Base-by-base conservation (phyloP, 2,329 filamentous ascomycete genomes). In the Capronia americana region DNA sequence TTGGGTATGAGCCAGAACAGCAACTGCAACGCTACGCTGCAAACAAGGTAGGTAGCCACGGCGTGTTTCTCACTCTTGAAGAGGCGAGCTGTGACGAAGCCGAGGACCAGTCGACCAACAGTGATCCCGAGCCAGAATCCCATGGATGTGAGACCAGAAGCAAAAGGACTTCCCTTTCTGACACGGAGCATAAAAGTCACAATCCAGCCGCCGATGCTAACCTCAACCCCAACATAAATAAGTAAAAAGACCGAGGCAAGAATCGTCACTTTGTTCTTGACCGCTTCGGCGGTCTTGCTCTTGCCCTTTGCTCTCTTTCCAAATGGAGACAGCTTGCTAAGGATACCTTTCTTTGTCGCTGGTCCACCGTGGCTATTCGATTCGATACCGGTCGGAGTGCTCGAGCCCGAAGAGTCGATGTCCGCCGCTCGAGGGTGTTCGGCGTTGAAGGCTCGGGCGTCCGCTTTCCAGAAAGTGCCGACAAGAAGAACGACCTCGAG, bases 1-100 rank as follows among this genome's bases (percentile, higher is more conserved):
- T 86, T 86, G 0, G 90, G 90, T 1, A 93, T 87, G 7, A 92
- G 85, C 90, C 91, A 94, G 81, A 92, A 93, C 63, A 92, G 76
- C 4, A 93, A 79, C 77, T 93, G 85, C 34, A 92, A 80, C 0
- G 73, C 86, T 61, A 91, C 83, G 34, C 84, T 84, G 11, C 88
- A 75, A 3, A 84, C 74, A 2, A 93, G 81, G 76, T 93, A 94
- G 12, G 74, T 69, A 4, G 82, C 77, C 57, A 89, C 84, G 38
- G 87, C 84, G 10, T 84, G 76, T 74, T 88, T 90, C 78, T 93
- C 90, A 6, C 30, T 89, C 57, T 92, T 89, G 1, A 90, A 90
- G 20, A 92, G 79, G 4, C 84, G 81, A n/a, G 57, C 63, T 1
- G 91, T 93, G 3, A 92, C 79, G 71, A 93, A 93, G 0, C 90